Conservation (phyloP, 2,329 filamentous ascomycete species). For the Ceratocystiopsis sp. region DNA sequence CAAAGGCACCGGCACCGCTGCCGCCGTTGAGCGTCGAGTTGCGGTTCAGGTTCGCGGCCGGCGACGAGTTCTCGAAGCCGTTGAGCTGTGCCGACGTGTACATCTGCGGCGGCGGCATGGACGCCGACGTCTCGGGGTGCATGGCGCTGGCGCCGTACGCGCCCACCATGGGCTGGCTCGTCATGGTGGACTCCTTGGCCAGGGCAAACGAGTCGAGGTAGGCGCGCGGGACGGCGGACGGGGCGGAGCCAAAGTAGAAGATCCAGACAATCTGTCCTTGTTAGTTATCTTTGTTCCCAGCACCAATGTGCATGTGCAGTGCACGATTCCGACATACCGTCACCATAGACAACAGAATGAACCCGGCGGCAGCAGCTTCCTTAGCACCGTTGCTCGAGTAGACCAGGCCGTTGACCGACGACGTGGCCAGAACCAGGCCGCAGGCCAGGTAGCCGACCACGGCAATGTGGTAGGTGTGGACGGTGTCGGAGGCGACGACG, state of each 20-base stretch:
- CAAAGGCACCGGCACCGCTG: constrained; percentile 13
- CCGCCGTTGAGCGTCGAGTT: constrained; percentile 21
- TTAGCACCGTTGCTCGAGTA: constrained; percentile 57
- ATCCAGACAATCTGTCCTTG: constrained; percentile 75
- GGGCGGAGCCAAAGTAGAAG: constrained; percentile 93
- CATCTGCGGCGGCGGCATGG: constrained; percentile 74
- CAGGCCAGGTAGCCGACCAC: constrained; percentile 74
- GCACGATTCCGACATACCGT: constrained; percentile 42
- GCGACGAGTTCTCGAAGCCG: constrained; percentile 91
- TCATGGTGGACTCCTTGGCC: constrained; percentile 63
- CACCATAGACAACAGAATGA: constrained; percentile 87
- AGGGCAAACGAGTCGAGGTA: constrained; percentile 94
- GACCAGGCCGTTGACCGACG: constrained; percentile 71
- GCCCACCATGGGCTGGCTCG: constrained; percentile 55
- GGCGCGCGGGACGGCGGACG: constrained; percentile 67
- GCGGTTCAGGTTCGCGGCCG: constrained; percentile 46
- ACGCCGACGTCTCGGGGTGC: constrained; percentile 71
- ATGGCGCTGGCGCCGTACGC: constrained; percentile 42
- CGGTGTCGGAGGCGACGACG: constrained; percentile 69
- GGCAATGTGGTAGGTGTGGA: constrained; percentile 80
- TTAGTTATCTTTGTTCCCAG: background rate
- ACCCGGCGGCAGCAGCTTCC: constrained; percentile 80
- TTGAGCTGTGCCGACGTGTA: constrained; percentile 91
- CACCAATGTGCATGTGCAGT: no score
- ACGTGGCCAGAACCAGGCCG: constrained; percentile 70